Evolutionary conservation across 163 green algal species (phyloP).

Genomic region (Trebouxia gelatinosa): DNA sequence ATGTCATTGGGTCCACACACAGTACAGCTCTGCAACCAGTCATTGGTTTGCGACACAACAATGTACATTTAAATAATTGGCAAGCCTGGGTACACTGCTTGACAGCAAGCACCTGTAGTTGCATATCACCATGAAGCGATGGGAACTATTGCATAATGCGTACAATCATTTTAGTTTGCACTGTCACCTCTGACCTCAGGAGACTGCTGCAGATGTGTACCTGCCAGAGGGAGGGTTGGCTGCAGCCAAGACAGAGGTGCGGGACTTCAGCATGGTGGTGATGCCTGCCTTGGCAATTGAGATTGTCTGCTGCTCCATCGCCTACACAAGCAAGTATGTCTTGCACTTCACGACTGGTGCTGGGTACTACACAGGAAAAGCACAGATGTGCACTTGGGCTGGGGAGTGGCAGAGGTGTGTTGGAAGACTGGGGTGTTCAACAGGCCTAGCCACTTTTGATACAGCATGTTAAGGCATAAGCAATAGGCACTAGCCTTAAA

Average conservation of each 20-base stretch:
- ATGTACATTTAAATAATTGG: no score
- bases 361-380: neutral
- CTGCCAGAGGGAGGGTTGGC: conserved; percentile 93
- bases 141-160: no score
- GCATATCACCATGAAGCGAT: no score
- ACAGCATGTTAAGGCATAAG: neutral
- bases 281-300: conserved; percentile 98
- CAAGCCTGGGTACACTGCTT: no score
- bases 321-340: conserved; percentile 50
- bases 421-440: neutral
- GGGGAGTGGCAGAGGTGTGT: neutral
- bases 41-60: no score
- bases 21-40: no score
- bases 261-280: conserved; percentile 95
- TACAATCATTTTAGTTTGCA: no score
- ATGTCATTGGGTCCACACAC: no score
- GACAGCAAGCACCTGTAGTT: no score
- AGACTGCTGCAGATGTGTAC: no score
- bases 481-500: neutral
- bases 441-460: neutral
- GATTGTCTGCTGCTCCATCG: conserved; percentile 99
- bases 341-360: neutral
- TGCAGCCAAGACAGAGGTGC: conserved; percentile 91
- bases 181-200: no score
- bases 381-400: neutral